Evolutionary conservation across 2,329 filamentous ascomycete species (phyloP).

Genomic region (Exophiala sp.): DNA sequence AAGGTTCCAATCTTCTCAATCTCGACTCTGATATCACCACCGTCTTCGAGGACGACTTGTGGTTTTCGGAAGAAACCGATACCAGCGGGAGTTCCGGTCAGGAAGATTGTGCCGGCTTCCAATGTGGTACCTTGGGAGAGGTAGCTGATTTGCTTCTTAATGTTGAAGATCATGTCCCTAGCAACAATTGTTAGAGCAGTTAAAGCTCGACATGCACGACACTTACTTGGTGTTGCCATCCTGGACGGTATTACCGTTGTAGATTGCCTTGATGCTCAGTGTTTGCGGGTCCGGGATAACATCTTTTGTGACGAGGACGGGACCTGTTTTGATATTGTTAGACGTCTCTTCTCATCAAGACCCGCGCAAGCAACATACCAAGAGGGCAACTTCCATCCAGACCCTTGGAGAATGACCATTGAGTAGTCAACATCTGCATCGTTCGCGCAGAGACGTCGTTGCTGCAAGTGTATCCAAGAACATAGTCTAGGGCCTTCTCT

Average conservation of each 20-base stretch:
- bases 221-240: conserved; percentile 26
- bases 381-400: conserved; percentile 44
- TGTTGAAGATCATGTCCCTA: conserved; percentile 39
- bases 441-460: conserved; percentile 42
- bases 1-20: conserved; percentile 50
- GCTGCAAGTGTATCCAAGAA: conserved; percentile 39
- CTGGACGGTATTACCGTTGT: conserved; percentile 25
- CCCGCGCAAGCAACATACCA: conserved; percentile 28
- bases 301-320: conserved; percentile 28
- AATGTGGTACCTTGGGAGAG: conserved; percentile 40
- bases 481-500: conserved; percentile 37
- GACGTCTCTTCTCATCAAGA: background rate
- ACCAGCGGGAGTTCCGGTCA: conserved; percentile 44
- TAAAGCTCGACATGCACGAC: background rate
- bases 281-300: conserved; percentile 40
- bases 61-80: conserved; percentile 43
- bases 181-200: conserved; percentile 5
- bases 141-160: conserved; percentile 37
- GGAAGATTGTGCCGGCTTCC: conserved; percentile 37
- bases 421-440: conserved; percentile 37
- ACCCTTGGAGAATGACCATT: conserved; percentile 42
- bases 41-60: conserved; percentile 37
- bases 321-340: conserved; percentile 1
- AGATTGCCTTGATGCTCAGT: conserved; percentile 35
- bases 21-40: conserved; percentile 46